Evolutionary conservation across 371 early-diverging fungal genomes (phyloP).

Genomic region (Coemansia sp.): DNA sequence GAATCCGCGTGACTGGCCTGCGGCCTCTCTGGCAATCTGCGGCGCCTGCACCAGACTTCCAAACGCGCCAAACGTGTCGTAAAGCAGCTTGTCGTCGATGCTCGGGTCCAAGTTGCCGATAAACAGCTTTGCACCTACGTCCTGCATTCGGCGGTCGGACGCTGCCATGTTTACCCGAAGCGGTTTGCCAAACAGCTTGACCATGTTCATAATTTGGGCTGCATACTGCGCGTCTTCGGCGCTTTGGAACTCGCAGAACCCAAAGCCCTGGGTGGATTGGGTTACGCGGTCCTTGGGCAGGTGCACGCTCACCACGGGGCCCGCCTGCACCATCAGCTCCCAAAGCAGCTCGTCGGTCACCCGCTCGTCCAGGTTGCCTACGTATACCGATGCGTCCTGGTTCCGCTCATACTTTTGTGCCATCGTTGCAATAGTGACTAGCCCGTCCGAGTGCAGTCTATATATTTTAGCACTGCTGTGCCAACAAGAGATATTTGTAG

Average conservation of each 20-base stretch:
- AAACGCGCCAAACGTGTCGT: slow-evolving; percentile 95
- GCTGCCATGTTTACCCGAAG: slow-evolving; percentile 78
- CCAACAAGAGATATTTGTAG: too few species aligned
- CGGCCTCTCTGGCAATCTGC: slow-evolving; percentile 88
- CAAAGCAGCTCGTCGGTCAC: slow-evolving; percentile 91
- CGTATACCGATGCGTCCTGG: slow-evolving; percentile 96
- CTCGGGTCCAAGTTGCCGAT: slow-evolving; percentile 94
- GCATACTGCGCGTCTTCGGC: slow-evolving; percentile 98
- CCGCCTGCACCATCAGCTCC: slow-evolving; percentile 98
- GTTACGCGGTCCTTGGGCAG: slow-evolving; percentile 98
- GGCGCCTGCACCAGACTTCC: slow-evolving; percentile 86
- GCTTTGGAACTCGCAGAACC: slow-evolving; percentile 92
- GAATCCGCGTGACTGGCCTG: slow-evolving; percentile 88
- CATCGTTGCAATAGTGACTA: slow-evolving; percentile 36
- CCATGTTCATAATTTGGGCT: slow-evolving; percentile 93
- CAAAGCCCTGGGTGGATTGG: slow-evolving; percentile 92
- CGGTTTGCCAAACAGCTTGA: slow-evolving; percentile 93
- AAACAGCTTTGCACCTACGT: slow-evolving; percentile 96
- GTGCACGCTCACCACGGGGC: slow-evolving; percentile 96
- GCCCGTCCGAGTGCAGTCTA: too few species aligned
- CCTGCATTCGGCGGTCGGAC: slow-evolving; percentile 62
- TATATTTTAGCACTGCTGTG: too few species aligned
- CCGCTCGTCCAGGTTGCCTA: slow-evolving; percentile 96
- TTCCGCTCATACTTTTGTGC: slow-evolving; percentile 61
- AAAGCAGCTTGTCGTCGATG: slow-evolving; percentile 92